Evolutionary conservation across 2,329 filamentous ascomycete genomes (phyloP).

Genomic region (Penicillium verrucosum): DNA sequence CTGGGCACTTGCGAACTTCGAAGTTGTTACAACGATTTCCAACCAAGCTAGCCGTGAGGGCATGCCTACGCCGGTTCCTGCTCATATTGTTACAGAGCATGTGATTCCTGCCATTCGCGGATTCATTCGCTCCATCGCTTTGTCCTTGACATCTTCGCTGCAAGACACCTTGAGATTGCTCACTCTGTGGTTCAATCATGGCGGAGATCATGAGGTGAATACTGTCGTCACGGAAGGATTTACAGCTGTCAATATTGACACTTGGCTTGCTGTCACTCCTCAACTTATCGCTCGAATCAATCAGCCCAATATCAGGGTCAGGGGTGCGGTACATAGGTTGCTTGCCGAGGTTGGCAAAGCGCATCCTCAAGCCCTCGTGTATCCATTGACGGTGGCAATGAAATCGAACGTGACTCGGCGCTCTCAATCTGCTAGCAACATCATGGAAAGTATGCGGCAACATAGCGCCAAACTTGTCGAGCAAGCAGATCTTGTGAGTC

Average conservation of each 20-base stretch:
- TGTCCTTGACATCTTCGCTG: slow-evolving; percentile 87
- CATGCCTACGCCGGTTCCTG: slow-evolving; percentile 52
- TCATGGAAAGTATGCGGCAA: slow-evolving; percentile 97
- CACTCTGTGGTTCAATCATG: slow-evolving; percentile 95
- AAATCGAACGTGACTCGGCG: slow-evolving; percentile 86
- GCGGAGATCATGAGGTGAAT: slow-evolving; percentile 83
- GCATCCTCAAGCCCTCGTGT: slow-evolving; percentile 94
- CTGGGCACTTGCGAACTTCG: slow-evolving; percentile 97
- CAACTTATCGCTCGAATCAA: slow-evolving; percentile 97
- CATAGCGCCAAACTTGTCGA: slow-evolving; percentile 91
- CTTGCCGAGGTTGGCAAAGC: slow-evolving; percentile 88
- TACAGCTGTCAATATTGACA: slow-evolving; percentile 87
- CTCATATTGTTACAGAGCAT: slow-evolving; percentile 72
- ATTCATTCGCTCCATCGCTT: slow-evolving; percentile 94
- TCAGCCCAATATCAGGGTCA: slow-evolving; percentile 83
- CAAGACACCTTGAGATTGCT: slow-evolving; percentile 91
- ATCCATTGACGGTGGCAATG: slow-evolving; percentile 95
- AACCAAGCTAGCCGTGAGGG: slow-evolving; percentile 61
- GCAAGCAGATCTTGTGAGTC: slow-evolving; percentile 91
- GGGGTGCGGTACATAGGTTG: slow-evolving; percentile 86
- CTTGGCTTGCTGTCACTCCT: slow-evolving; percentile 97
- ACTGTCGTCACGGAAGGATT: slow-evolving; percentile 86
- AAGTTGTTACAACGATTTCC: slow-evolving; percentile 83
- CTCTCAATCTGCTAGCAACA: slow-evolving; percentile 81
- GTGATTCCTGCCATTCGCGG: slow-evolving; percentile 92